These are phyloP conservation scores for Diplodia sapinea DNA, from an alignment of 2,329 filamentous ascomycete species.

Conservation along the genomic window DNA sequence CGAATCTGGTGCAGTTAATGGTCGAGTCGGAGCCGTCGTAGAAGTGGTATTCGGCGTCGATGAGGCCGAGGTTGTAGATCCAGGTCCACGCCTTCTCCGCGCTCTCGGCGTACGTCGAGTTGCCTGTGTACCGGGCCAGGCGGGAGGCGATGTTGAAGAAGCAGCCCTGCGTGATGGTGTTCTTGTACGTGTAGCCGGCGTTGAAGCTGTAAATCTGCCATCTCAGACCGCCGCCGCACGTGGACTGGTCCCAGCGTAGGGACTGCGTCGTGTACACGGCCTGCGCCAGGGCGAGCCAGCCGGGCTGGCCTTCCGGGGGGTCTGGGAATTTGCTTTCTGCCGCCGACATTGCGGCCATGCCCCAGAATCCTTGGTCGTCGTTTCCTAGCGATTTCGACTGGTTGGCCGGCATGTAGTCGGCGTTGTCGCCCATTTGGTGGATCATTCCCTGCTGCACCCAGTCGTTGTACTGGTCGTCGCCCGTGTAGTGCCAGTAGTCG, in stretches of 20 bases:
- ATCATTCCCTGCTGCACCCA: constrained; percentile 33
- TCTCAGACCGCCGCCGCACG: constrained; percentile 46
- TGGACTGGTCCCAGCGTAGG: constrained; percentile 44
- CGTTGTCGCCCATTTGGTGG: constrained; percentile 40
- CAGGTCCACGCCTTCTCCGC: constrained; percentile 49
- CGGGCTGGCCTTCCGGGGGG: constrained; percentile 55
- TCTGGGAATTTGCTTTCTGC: constrained; percentile 78
- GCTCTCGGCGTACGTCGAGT: constrained; percentile 69
- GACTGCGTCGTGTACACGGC: constrained; percentile 50
- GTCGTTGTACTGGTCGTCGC: constrained; percentile 34
- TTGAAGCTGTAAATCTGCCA: constrained; percentile 52
- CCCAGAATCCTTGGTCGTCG: constrained; percentile 78
- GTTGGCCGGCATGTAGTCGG: constrained; percentile 49
- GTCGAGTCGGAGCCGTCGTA: constrained; percentile 55
- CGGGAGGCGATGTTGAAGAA: constrained; percentile 58
- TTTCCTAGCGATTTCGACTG: constrained; percentile 50
- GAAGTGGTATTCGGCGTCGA: constrained; percentile 61
- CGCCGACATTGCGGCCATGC: constrained; percentile 77
- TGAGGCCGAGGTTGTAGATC: constrained; percentile 57
- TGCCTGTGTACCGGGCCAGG: constrained; percentile 46
- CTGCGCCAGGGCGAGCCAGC: constrained; percentile 39
- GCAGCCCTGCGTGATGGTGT: constrained; percentile 60
- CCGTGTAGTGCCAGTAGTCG: constrained; percentile 36
- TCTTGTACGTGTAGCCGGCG: constrained; percentile 58
- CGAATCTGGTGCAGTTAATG: constrained; percentile 58